Base-by-base conservation (phyloP, 768 basidiomycete genomes). In the Rickenella mellea region DNA sequence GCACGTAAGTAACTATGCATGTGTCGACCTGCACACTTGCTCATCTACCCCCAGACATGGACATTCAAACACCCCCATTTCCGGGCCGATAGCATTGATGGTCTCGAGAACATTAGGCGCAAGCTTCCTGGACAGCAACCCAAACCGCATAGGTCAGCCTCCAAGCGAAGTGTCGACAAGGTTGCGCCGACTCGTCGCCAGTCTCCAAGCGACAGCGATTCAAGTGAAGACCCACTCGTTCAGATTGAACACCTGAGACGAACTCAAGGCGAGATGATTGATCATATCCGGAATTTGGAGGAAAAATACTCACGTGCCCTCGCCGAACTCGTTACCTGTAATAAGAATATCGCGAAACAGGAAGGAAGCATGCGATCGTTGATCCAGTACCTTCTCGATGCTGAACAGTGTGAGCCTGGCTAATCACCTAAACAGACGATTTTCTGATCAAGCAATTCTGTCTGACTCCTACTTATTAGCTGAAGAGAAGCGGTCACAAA, bases 351-450 rank as follows among this genome's bases (percentile, higher is more conserved):
- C 76, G 83, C 82, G 25, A 81, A 88, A 61, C 87, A 90, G 66
- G 90, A 93, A 50, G 77, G 76, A 30, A 58, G 90, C 41, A 81
- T 88, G 76, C 83, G 88, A 61, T 78, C 74, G 51, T 56, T 91
- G 46, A 80, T 92, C 51, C 78, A 81, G 45, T 87, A 86, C 63
- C 83, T 87, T 59, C 64, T 91, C 51, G 77, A 82, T 50, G 62
- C 73, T 48, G 86, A 87, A 63, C 69, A 67, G 48, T 70, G 71
- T 71, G 57, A 59, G 69, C n/a, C n/a, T n/a, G n/a, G n/a, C n/a
- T n/a, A n/a, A n/a, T n/a, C n/a, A n/a, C n/a, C n/a, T n/a, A n/a
- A n/a, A n/a, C n/a, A n/a, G n/a, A n/a, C n/a, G n/a, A n/a, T n/a
- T n/a, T n/a, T n/a, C n/a, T n/a, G n/a, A n/a, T n/a, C n/a, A n/a